A percentile compares a stretch with the other conserved stretches of the same genome.
These are phyloP conservation scores for Didymella exigua DNA, from an alignment of 2,329 filamentous ascomycete species.

Conservation along the genomic window DNA sequence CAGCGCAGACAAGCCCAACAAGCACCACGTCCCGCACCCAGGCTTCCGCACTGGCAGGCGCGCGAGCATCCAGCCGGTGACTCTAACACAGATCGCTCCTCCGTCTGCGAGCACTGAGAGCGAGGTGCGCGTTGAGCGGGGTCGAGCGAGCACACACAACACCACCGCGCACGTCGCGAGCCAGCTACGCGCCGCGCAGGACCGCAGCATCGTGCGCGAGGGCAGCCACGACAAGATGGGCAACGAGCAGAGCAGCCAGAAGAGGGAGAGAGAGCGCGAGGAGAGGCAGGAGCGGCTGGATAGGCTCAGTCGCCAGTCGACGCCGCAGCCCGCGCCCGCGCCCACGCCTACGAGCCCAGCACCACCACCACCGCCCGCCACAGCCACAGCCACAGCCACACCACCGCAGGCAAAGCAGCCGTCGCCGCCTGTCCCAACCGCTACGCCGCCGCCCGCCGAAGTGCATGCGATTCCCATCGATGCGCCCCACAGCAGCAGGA, in stretches of 20 bases:
- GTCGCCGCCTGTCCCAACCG: background rate
- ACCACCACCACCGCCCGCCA: slow-evolving; percentile 39
- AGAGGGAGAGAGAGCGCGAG: slow-evolving; percentile 20
- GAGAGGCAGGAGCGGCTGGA: slow-evolving; percentile 6
- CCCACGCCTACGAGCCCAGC: slow-evolving; percentile 3
- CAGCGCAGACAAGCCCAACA: background rate
- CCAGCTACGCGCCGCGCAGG: slow-evolving; percentile 41
- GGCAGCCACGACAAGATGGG: slow-evolving; percentile 41
- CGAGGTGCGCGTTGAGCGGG: slow-evolving; percentile 32
- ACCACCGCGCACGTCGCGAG: slow-evolving; percentile 33
- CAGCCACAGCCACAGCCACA: slow-evolving; percentile 10
- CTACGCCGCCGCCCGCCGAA: slow-evolving; percentile 25
- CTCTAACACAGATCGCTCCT: slow-evolving; percentile 47
- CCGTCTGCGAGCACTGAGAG: slow-evolving; percentile 47
- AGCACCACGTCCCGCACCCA: slow-evolving; percentile 18
- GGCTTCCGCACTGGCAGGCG: slow-evolving; percentile 42
- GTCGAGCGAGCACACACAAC: slow-evolving; percentile 38
- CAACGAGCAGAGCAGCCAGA: slow-evolving; percentile 49
- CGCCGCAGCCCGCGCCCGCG: slow-evolving; percentile 11
- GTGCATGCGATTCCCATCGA: slow-evolving; percentile 48
- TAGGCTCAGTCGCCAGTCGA: slow-evolving; percentile 15
- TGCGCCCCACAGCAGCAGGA: slow-evolving; percentile 12
- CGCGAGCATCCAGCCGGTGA: slow-evolving; percentile 50
- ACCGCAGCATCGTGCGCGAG: slow-evolving; percentile 24
- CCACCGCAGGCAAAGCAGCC: slow-evolving; percentile 26